Evolutionary conservation across 495 filamentous ascomycete species (phyloP), one percentile per base, ranked within the genome.

Genomic region (Poronia punctata): DNA sequence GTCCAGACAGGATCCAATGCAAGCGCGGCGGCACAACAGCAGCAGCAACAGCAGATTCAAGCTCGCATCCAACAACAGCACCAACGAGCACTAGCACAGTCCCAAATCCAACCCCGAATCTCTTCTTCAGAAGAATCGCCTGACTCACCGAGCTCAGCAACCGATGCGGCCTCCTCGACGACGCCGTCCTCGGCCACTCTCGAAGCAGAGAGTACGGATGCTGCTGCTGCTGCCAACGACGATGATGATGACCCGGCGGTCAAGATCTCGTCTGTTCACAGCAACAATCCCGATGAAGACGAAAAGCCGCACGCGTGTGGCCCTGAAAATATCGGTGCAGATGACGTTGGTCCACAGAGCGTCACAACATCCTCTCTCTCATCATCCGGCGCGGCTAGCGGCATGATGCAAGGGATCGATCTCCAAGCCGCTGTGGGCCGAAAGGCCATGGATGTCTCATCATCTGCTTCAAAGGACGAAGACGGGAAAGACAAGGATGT

Each of bases 321-420:
- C 0, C 90, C 92, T 0, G 76, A 82, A 8, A 72, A 84, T 42
- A 79, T 98, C 17, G 89, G 88, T 0, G 76, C 86, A 18, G 83
- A 88, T 52, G 92, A 98, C 54, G 79, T 84, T 55, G 92, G 92
- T 1, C 77, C 86, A 12, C 90, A 95, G 58, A 62, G 45, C 40
- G 59, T 60, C 0, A 61, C 50, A 0, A 36, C 42, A 25, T 35
- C 44, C 2, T 36, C 41, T 6, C 18, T 24, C 26, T 15, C 26
- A 1, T 9, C 40, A 3, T 45, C 45, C 14, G 42, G 40, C 34
- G 49, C 49, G 10, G 45, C 56, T 21, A 53, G 57, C 23, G 48
- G 50, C 5, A 58, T 61, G 25, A 66, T 68, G 56, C 62, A 66
- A 21, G 71, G 67, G 1, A 73, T 77, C 38, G 66, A 77, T 42